These are phyloP conservation scores for Saussurea involucrata DNA, from an alignment of 129 eudicot species.

Conservation along the genomic window DNA sequence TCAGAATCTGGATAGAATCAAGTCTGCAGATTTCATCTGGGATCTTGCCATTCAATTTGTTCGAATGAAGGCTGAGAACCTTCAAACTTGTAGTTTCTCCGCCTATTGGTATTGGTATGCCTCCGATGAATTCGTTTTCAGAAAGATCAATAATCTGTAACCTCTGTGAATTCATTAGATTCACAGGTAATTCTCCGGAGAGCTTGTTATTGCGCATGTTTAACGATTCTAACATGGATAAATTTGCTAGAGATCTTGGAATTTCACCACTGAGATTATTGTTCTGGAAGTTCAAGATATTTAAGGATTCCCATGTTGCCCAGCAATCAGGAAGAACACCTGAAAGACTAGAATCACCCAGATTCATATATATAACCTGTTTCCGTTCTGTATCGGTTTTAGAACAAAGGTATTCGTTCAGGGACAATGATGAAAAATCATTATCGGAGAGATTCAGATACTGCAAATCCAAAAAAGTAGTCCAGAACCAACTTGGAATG, in stretches of 20 bases:
- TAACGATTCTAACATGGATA: slow-evolving; percentile 9
- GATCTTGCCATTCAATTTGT: slow-evolving; percentile 29
- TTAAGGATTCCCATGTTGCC: slow-evolving; percentile 23
- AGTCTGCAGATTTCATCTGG: slow-evolving; percentile 38
- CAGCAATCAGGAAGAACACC: slow-evolving; percentile 44
- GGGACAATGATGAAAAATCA: slow-evolving; percentile 9
- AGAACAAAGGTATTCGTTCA: slow-evolving; percentile 17
- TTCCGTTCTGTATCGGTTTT: slow-evolving; percentile 7
- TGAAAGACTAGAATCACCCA: slow-evolving; percentile 29
- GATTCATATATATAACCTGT: slow-evolving; percentile 21
- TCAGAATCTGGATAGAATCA: slow-evolving; percentile 35
- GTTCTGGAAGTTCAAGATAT: slow-evolving; percentile 18
- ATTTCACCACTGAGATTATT: slow-evolving; percentile 28
- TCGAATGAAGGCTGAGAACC: slow-evolving; percentile 31
- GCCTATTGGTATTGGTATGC: slow-evolving; percentile 22
- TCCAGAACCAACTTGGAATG: slow-evolving; percentile 20
- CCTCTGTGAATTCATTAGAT: slow-evolving; percentile 24
- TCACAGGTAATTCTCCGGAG: slow-evolving; percentile 24
- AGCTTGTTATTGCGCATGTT: slow-evolving; percentile 30
- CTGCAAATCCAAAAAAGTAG: neutral
- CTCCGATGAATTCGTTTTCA: slow-evolving; percentile 32
- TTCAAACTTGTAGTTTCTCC: slow-evolving; percentile 6
- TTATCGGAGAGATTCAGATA: slow-evolving; percentile 19
- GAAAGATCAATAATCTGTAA: slow-evolving; percentile 26
- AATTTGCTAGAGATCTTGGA: slow-evolving; percentile 26